phyloP scores from a whole-genome alignment of 2,329 filamentous ascomycete species.

The Dactylella cylindrospora region DNA sequence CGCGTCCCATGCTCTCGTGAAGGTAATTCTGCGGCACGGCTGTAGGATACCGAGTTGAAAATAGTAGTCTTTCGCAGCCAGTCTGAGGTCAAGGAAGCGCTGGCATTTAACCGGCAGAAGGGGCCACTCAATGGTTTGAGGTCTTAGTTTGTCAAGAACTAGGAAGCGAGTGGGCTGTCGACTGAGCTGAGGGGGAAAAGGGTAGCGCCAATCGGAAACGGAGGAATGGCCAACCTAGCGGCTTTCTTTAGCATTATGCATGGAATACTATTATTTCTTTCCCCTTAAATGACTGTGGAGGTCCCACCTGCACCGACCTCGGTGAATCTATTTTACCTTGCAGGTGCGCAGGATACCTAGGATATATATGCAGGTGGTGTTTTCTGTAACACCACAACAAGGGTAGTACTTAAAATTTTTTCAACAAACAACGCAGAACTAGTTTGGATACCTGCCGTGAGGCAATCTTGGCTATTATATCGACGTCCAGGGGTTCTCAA shows the following conservation, averaged over 20 bases:
- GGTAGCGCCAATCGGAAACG: constrained; percentile 31
- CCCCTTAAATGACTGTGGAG: too few species aligned
- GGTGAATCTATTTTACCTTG: constrained; percentile 7
- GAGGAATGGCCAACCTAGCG: too few species aligned
- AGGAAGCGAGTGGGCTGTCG: constrained; percentile 6
- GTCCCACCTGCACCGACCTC: constrained; percentile 8
- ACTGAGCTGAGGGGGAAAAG: background rate
- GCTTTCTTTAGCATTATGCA: too few species aligned
- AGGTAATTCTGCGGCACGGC: constrained; percentile 33
- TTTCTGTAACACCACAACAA: constrained; percentile 13
- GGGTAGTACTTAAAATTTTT: constrained; percentile 3
- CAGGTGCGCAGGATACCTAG: constrained; percentile 2
- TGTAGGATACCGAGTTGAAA: constrained; percentile 25
- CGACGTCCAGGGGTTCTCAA: constrained; percentile 24
- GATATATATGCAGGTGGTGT: constrained; percentile 15
- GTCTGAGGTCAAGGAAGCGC: constrained; percentile 8
- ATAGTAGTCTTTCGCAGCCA: too few species aligned
- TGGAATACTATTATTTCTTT: constrained; percentile 9
- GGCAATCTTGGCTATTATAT: constrained; percentile 26
- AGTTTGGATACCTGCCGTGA: constrained; percentile 2
- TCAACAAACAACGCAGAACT: constrained; percentile 40
- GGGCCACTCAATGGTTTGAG: too few species aligned
- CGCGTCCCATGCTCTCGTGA: too few species aligned
- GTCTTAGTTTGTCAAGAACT: constrained; percentile 14
- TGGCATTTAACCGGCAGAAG: constrained; percentile 41